phyloP scores from a whole-genome alignment of 139 green algal species.

The Trebouxia sp. region DNA sequence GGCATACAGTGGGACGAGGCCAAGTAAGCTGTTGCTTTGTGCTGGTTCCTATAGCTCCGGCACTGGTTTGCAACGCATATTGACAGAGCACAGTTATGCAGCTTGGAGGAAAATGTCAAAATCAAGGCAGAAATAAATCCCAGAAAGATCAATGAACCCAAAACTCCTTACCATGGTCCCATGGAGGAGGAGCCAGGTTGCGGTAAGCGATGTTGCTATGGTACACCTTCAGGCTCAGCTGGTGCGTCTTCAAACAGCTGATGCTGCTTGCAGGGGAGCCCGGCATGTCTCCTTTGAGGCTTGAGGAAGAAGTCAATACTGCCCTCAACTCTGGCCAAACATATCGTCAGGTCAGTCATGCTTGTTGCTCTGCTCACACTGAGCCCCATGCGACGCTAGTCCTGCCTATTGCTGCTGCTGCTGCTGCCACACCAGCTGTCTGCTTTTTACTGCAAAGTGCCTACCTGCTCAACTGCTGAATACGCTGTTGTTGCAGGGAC shows the following conservation, averaged over 20 bases:
- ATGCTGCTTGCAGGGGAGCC: not conserved
- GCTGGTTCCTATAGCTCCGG: too few relatives aligned
- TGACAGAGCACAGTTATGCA: too few relatives aligned
- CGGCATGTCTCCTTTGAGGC: conserved; percentile 2
- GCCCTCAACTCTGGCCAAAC: not conserved
- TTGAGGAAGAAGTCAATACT: conserved; percentile 6
- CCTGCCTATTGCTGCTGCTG: too few relatives aligned
- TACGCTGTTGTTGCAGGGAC: too few relatives aligned
- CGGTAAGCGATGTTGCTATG: too few relatives aligned
- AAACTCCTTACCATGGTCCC: conserved; percentile 49
- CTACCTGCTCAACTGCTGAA: too few relatives aligned
- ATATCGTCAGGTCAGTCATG: not conserved
- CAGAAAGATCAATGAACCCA: conserved; percentile 51
- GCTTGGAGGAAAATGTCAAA: conserved; percentile 47
- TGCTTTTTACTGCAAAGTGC: too few relatives aligned
- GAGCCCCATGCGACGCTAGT: not conserved
- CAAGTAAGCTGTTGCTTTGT: not conserved
- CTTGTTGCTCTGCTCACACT: not conserved
- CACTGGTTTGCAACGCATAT: too few relatives aligned
- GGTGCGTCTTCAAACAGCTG: too few relatives aligned
- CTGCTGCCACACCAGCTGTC: too few relatives aligned
- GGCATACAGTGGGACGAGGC: conserved; percentile 21
- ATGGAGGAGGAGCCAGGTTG: conserved; percentile 22
- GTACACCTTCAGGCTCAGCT: too few relatives aligned
- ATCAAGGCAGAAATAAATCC: conserved; percentile 50